Evolutionary conservation across 441 rosid species (phyloP).

Genomic region (Viola pubescens): DNA sequence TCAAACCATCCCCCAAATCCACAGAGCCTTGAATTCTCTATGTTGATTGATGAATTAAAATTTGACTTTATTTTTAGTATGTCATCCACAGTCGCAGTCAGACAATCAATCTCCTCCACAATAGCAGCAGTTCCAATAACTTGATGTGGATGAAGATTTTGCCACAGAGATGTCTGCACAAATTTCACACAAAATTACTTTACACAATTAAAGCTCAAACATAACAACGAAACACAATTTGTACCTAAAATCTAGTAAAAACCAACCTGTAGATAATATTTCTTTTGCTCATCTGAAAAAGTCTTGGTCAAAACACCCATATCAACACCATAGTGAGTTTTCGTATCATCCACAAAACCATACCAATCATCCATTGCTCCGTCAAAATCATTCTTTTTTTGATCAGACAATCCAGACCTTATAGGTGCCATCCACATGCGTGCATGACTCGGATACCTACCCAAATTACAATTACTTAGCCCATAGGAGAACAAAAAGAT

Average conservation of each 20-base stretch:
- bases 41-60: conserved; percentile 41
- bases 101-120: conserved; percentile 81
- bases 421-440: conserved; percentile 96
- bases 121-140: conserved; percentile 64
- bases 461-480: conserved; percentile 1
- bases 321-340: conserved; percentile 68
- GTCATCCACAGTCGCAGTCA: conserved; percentile 66
- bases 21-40: conserved; percentile 46
- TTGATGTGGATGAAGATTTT: conserved; percentile 85
- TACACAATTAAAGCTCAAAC: not conserved
- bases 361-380: conserved; percentile 89
- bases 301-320: conserved; percentile 65
- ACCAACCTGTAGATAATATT: conserved; percentile 72
- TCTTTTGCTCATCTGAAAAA: conserved; percentile 76
- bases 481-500: not conserved
- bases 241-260: conserved; percentile 11
- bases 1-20: conserved; percentile 98
- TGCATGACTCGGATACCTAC: conserved; percentile 99
- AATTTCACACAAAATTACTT: conserved; percentile 3
- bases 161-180: conserved; percentile 83
- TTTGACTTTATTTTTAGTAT: conserved; percentile 58
- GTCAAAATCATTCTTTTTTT: conserved; percentile 55
- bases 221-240: not conserved
- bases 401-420: conserved; percentile 60
- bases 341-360: conserved; percentile 57